Base-by-base conservation (phyloP, 2,329 filamentous ascomycete species). In the Penicillium frequentans region DNA sequence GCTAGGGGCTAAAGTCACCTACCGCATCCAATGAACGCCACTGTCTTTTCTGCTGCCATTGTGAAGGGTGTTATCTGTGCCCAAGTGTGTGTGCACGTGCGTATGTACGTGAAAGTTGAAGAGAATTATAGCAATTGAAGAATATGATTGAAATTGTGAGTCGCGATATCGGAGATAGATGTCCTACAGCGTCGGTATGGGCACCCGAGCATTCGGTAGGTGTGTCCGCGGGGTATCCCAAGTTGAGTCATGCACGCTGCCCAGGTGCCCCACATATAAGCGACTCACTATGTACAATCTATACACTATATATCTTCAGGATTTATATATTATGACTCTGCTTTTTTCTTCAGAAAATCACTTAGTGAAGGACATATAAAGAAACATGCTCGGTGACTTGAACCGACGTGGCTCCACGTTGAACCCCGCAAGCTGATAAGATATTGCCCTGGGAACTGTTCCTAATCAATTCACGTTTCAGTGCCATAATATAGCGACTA, bases 1-100 rank as follows among this genome's bases (percentile, higher is more conserved):
- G 47, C 13, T 0, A 13, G 10, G 39, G 26, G 9, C 10, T 21
- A 19, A 24, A 42, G 29, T 19, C 19, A 42, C 21, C 43, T 55
- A 64, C 63, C 64, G 51, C 64, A 66, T 54, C 64, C 64, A 26
- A 66, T 58, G 42, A 66, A 66, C 26, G 58, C 64, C 19, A 63
- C 57, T 10, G 54, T 62, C 13, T 55, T 50, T 45, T 43, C 55
- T 47, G 51, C 31, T 57, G 56, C 33, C 63, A 64, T 63, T 33
- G 26, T 47, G 45, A 44, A n/a, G 10, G 14, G 2, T 31, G 21
- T 29, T 33, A 19, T 37, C 19, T 29, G 26, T 19, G 26, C 14
- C 0, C n/a, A 11, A 1, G 29, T 7, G 11, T 37, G 27, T 31
- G 10, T n/a, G 4, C 13, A 19, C 2, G 26, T 21, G 3, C 7